Evolutionary conservation across 305 asterid genomes (phyloP).

Genomic region (Rubia peregrina): DNA sequence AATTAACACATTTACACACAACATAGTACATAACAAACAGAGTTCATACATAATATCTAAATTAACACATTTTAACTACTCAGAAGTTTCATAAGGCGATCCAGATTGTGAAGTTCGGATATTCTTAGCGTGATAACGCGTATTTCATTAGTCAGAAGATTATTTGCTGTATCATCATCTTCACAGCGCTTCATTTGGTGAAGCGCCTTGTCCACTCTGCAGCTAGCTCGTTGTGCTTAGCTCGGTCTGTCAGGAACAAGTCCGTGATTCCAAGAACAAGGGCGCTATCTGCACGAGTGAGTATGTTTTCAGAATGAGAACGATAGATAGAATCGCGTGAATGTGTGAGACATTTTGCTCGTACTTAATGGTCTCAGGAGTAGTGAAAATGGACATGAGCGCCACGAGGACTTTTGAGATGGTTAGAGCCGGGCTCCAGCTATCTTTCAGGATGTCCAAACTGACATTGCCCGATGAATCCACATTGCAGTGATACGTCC

Average conservation of each 20-base stretch:
- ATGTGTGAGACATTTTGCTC: neutral
- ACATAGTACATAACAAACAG: neutral
- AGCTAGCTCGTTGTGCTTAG: conserved; percentile 65
- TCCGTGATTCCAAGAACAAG: conserved; percentile 68
- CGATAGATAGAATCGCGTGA: neutral
- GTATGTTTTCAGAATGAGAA: neutral
- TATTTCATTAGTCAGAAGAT: neutral
- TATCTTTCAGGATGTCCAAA: conserved; percentile 81
- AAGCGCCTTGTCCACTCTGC: conserved; percentile 71
- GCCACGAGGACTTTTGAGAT: conserved; percentile 79
- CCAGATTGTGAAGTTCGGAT: neutral
- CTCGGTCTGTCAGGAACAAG: conserved; percentile 56
- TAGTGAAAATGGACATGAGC: conserved; percentile 67
- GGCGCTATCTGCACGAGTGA: conserved; percentile 80
- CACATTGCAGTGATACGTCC: conserved; percentile 83
- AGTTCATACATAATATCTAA: too few relatives aligned
- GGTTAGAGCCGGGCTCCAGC: conserved; percentile 97
- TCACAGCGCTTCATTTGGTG: conserved; percentile 39
- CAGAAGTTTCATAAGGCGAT: neutral
- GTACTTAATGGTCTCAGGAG: conserved; percentile 49
- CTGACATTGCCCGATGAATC: conserved; percentile 71
- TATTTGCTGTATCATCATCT: neutral
- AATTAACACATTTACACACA: neutral
- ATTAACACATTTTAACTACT: neutral
- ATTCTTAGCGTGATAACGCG: neutral